A percentile compares a stretch with the other conserved stretches of the same genome.
Conservation (phyloP, 495 filamentous ascomycete species). For the Sordaria brevicollis region DNA sequence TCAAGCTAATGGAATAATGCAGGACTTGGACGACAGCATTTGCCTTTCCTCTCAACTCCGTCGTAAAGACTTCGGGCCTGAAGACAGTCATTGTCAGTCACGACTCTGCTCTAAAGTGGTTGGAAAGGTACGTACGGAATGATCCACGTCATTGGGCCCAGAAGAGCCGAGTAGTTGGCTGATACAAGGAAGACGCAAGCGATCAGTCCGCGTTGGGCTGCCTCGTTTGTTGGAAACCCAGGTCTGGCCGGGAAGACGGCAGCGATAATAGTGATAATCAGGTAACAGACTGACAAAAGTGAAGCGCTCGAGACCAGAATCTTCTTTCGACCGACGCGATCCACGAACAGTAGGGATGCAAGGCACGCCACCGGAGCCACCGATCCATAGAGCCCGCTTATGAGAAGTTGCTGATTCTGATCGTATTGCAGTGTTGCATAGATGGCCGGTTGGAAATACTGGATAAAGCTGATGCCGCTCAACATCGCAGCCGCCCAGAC, state of each 20-base stretch:
- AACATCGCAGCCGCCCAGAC: constrained; percentile 44
- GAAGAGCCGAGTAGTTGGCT: constrained; percentile 42
- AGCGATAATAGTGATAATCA: constrained; percentile 42
- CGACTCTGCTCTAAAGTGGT: background rate
- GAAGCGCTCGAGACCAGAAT: constrained; percentile 42
- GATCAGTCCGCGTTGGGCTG: constrained; percentile 38
- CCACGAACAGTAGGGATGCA: constrained; percentile 40
- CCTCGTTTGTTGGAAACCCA: constrained; percentile 23
- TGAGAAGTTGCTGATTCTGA: constrained; percentile 37
- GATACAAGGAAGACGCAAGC: constrained; percentile 51
- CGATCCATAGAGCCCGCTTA: constrained; percentile 42
- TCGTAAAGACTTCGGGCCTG: constrained; percentile 46
- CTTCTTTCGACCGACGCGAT: constrained; percentile 41
- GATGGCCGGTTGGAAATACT: constrained; percentile 40
- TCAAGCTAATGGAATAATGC: constrained; percentile 44
- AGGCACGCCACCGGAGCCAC: constrained; percentile 42
- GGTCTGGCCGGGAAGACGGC: constrained; percentile 34
- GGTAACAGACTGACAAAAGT: constrained; percentile 28
- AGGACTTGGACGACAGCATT: constrained; percentile 42
- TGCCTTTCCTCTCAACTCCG: constrained; percentile 42
- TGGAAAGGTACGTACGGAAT: constrained; percentile 24
- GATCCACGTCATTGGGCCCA: constrained; percentile 46
- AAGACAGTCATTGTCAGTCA: background rate
- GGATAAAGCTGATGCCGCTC: constrained; percentile 43
- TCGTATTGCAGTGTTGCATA: constrained; percentile 39